These are phyloP conservation scores for Boletus rubescentipes DNA, from an alignment of 768 basidiomycete genomes.

Conservation along the genomic window DNA sequence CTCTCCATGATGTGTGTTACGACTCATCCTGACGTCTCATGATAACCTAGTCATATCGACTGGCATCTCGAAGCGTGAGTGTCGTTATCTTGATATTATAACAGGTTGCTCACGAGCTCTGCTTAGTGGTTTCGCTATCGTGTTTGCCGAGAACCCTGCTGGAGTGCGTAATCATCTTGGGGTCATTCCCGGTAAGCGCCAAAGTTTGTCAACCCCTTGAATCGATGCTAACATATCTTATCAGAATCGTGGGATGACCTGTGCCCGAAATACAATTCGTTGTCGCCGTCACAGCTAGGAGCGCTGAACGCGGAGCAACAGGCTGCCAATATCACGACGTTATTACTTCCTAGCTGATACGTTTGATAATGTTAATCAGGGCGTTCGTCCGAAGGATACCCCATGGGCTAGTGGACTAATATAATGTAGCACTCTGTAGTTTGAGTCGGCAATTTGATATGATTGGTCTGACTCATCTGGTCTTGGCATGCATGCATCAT, in stretches of 20 bases:
- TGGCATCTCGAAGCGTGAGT: constrained; percentile 30
- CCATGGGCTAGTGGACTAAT: too few species aligned
- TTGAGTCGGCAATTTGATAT: background rate
- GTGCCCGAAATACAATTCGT: constrained; percentile 25
- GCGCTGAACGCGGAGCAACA: constrained; percentile 14
- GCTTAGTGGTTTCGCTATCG: constrained; percentile 27
- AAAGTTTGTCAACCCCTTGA: too few species aligned
- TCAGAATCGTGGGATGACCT: constrained; percentile 27
- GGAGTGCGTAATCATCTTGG: constrained; percentile 17
- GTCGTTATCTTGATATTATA: background rate
- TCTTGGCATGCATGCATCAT: too few species aligned
- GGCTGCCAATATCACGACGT: constrained; percentile 20
- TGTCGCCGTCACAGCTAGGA: constrained; percentile 21
- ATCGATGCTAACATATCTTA: background rate
- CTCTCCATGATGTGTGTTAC: background rate
- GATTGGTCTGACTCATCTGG: too few species aligned
- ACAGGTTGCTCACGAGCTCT: background rate
- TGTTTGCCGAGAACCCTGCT: constrained; percentile 25
- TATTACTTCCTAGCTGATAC: constrained; percentile 15
- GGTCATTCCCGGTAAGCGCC: constrained; percentile 15
- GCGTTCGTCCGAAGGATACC: background rate
- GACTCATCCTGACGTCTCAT: background rate
- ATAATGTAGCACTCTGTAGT: background rate
- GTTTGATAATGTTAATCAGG: too few species aligned
- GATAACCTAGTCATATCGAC: constrained; percentile 25